These are phyloP conservation scores for Coleophoma cylindrospora DNA, from an alignment of 2,329 filamentous ascomycete genomes.

Conservation along the genomic window DNA sequence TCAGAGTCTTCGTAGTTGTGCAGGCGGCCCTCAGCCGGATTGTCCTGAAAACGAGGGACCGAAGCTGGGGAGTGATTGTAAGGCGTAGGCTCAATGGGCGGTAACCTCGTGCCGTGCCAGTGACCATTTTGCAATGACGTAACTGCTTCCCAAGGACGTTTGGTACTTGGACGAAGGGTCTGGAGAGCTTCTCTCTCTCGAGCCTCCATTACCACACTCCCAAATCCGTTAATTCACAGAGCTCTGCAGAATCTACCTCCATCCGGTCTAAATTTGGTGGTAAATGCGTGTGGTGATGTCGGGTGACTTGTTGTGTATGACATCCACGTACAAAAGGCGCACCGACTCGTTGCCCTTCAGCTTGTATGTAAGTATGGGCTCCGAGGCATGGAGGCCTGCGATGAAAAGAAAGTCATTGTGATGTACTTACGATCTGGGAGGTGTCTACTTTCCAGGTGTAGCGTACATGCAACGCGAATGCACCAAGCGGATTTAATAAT, in stretches of 20 bases:
- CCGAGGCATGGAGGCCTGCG: too few species aligned
- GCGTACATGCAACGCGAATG: too few species aligned
- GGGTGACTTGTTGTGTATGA: too few species aligned
- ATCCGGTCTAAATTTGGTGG: constrained; percentile 26
- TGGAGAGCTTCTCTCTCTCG: constrained; percentile 21
- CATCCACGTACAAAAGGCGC: too few species aligned
- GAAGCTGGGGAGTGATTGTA: background rate
- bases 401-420: too few species aligned
- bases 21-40: background rate
- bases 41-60: background rate
- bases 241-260: constrained; percentile 14
- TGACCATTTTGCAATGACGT: constrained; percentile 7
- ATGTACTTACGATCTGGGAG: too few species aligned
- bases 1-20: constrained; percentile 3
- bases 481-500: too few species aligned
- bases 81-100: constrained; percentile 18
- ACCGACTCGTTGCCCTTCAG: too few species aligned
- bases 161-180: constrained; percentile 18
- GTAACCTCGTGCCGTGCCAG: constrained; percentile 16
- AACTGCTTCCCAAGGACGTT: constrained; percentile 24
- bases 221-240: constrained; percentile 18
- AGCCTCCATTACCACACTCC: constrained; percentile 24
- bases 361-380: too few species aligned
- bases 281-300: too few species aligned
- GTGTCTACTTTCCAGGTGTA: too few species aligned